phyloP scores from a whole-genome alignment of 805 yeast species.

The Maudiozyma saulgeensis region DNA sequence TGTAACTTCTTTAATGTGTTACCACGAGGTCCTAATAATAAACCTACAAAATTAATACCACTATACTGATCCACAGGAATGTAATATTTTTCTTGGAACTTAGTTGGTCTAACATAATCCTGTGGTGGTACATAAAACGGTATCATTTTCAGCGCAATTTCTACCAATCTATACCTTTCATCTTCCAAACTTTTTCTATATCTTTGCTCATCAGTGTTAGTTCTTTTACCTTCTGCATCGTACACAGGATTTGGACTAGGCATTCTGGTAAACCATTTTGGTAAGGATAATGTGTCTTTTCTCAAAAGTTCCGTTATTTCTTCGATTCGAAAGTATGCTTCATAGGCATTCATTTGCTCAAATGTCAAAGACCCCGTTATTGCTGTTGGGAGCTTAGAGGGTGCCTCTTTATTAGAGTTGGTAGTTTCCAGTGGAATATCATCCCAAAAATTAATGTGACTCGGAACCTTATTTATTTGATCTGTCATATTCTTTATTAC shows the following conservation, averaged over 20 bases:
- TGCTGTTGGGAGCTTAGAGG: constrained; percentile 30
- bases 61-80: constrained; percentile 84
- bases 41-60: constrained; percentile 85
- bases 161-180: constrained; percentile 75
- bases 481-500: constrained; percentile 26
- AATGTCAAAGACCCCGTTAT: constrained; percentile 45
- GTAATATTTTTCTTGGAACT: constrained; percentile 69
- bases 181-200: constrained; percentile 53
- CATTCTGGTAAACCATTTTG: constrained; percentile 42
- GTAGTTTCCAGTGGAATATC: neutral
- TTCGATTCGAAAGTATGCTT: constrained; percentile 60
- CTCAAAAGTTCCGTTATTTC: constrained; percentile 58
- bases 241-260: constrained; percentile 92
- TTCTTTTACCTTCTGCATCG: constrained; percentile 73
- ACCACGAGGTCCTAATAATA: constrained; percentile 91
- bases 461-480: constrained; percentile 63
- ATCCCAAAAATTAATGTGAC: constrained; percentile 9
- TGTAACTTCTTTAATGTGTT: constrained; percentile 75
- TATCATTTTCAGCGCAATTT: constrained; percentile 56
- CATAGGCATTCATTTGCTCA: constrained; percentile 75
- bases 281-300: constrained; percentile 29
- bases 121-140: constrained; percentile 75
- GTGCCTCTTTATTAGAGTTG: constrained; percentile 2
- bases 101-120: constrained; percentile 63
- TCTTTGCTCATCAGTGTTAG: constrained; percentile 72